Evolutionary conservation across 345 rosid species (phyloP), one percentile per base, ranked within the genome.

Genomic region (Acer saccharum): DNA sequence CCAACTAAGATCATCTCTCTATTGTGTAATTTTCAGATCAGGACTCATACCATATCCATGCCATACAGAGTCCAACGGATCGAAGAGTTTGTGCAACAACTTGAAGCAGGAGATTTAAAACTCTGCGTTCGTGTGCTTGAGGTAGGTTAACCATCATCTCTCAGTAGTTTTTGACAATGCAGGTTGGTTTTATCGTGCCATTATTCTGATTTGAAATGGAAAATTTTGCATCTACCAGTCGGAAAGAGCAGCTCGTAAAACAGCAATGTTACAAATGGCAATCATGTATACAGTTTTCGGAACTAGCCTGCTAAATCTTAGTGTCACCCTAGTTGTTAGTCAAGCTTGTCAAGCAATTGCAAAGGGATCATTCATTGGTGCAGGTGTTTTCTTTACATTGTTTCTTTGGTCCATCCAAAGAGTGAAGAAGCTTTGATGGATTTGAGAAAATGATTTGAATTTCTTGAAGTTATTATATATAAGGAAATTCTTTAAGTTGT

Each of bases 91-190:
- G 93, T 93, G 68, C 84, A 92, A 74, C 91, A 95, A 85, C 97
- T 93, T 18, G 99, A 95, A 80, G 80, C 93, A 0, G 99, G 99
- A 60, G 99, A 93, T 77, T 18, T 92, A 16, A 95, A 92, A 83
- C 98, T 95, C 70, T 87, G 93, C 54, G 94, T 95, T 70, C 89
- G 99, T 25, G 98, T 95, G 79, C 97, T 93, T 12, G 99, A 96
- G 99, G 99, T 93, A 43, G 46, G 10, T 43, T 8, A 60, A 18
- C 23, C 84, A 69, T 65, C 3, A 20, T 43, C 25, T 65, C 0
- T 10, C 46, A 21, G 27, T 69, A 41, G 3, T 25, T 67, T 8
- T 2, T 39, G 52, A 32, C 63, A 14, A 48, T 12, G 39, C 39
- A 3, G 39, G 39, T 4, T 35, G 39, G 39, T 35, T 35, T 35